phyloP scores from a whole-genome alignment of 805 yeast genomes.

The Ogataea henricii region DNA sequence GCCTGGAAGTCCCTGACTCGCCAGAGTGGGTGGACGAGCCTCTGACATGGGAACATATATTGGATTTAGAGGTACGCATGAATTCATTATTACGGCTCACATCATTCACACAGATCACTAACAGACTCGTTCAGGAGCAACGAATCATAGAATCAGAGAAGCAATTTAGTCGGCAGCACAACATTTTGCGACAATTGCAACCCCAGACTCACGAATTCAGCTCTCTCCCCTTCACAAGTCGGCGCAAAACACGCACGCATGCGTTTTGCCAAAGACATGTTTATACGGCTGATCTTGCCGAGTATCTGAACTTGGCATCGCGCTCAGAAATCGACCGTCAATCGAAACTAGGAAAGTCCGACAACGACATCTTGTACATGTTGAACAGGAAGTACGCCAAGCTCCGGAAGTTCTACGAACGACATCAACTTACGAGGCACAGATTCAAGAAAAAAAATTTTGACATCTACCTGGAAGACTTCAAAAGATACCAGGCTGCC shows the following conservation, averaged over 20 bases:
- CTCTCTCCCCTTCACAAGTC: conserved; percentile 11
- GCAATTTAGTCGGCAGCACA: conserved; percentile 13
- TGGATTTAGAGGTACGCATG: conserved; percentile 15
- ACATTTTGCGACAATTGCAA: conserved; percentile 16
- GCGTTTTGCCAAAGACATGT: conserved; percentile 37
- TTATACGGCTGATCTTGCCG: conserved; percentile 37
- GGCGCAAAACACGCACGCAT: conserved; percentile 23
- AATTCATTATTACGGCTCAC: background rate
- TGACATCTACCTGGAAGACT: conserved; percentile 31
- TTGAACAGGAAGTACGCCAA: conserved; percentile 33
- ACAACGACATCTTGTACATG: conserved; percentile 30
- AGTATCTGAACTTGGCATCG: conserved; percentile 32
- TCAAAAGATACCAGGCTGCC: conserved; percentile 27
- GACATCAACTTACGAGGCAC: conserved; percentile 29
- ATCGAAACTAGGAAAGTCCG: conserved; percentile 24
- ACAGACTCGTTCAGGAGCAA: conserved; percentile 1
- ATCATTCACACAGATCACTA: too few relatives aligned
- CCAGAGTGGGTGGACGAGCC: conserved; percentile 21
- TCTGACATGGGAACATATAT: conserved; percentile 20
- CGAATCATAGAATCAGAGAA: conserved; percentile 4
- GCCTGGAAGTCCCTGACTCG: conserved; percentile 23
- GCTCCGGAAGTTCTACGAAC: conserved; percentile 30
- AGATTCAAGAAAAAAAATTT: conserved; percentile 34
- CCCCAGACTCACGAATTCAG: conserved; percentile 24
- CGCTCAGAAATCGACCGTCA: conserved; percentile 28